Conservation (phyloP, 2,329 filamentous ascomycete species). For the Cercospora sp. region DNA sequence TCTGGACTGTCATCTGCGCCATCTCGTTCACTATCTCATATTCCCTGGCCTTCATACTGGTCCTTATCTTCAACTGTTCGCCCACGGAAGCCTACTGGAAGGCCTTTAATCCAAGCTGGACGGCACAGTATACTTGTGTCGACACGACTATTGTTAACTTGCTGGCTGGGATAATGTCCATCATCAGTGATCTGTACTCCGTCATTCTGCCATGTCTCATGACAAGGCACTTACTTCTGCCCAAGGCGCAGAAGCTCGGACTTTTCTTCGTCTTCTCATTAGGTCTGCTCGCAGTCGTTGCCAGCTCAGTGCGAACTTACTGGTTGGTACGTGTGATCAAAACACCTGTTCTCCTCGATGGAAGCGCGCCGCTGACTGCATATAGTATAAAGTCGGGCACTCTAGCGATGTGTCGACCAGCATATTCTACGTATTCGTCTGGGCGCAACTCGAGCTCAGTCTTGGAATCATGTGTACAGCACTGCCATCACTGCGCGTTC, state of each 20-base stretch:
- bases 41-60: constrained; percentile 40
- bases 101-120: constrained; percentile 40
- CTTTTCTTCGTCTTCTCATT: constrained; percentile 44
- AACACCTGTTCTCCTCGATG: not conserved
- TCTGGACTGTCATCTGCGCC: constrained; percentile 40
- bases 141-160: constrained; percentile 44
- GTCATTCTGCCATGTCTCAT: constrained; percentile 47
- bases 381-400: constrained; percentile 27
- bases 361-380: not conserved
- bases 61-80: constrained; percentile 42
- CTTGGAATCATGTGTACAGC: constrained; percentile 47
- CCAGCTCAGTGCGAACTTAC: constrained; percentile 39
- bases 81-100: constrained; percentile 46
- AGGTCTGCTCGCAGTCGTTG: constrained; percentile 35
- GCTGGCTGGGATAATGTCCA: constrained; percentile 42
- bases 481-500: constrained; percentile 46
- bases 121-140: constrained; percentile 39
- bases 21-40: constrained; percentile 45
- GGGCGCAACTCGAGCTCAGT: constrained; percentile 45
- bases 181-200: constrained; percentile 44
- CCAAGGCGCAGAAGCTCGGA: constrained; percentile 46
- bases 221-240: constrained; percentile 48
- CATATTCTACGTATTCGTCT: constrained; percentile 43
- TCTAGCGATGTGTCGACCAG: constrained; percentile 46
- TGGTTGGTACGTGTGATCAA: constrained; percentile 30